phyloP scores from a whole-genome alignment of 305 asterid species.

The Fraxinus paxiana region DNA sequence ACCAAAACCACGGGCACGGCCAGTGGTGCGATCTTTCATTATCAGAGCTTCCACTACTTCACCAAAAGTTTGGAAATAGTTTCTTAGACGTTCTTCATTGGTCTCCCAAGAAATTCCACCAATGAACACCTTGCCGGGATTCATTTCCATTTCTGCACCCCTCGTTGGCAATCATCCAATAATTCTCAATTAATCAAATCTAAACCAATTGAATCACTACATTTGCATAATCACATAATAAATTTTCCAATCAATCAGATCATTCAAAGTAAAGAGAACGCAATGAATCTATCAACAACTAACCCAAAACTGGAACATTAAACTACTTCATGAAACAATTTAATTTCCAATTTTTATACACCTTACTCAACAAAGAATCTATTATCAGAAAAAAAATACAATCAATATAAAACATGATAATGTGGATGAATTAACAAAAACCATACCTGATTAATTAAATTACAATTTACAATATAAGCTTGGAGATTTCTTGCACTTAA shows the following conservation, averaged over 20 bases:
- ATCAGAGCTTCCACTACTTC: conserved; percentile 84
- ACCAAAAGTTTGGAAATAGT: conserved; percentile 62
- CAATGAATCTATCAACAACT: conserved; percentile 24
- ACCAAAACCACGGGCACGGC: conserved; percentile 87
- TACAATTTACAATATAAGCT: conserved; percentile 33
- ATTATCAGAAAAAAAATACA: conserved; percentile 25
- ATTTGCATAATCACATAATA: not conserved
- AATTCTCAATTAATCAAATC: conserved; percentile 11
- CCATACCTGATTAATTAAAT: conserved; percentile 31
- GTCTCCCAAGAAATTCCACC: conserved; percentile 93
- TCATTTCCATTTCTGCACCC: conserved; percentile 59
- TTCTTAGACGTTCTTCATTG: conserved; percentile 57
- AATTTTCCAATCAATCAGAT: conserved; percentile 17
- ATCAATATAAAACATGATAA: conserved; percentile 30
- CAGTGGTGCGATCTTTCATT: conserved; percentile 80
- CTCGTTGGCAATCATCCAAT: conserved; percentile 27
- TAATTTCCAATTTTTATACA: conserved; percentile 7
- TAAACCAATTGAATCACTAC: conserved; percentile 11
- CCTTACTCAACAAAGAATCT: conserved; percentile 17
- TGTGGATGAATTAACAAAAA: conserved; percentile 42
- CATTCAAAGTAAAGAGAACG: not conserved
- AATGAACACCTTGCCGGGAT: conserved; percentile 66
- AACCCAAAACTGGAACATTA: conserved; percentile 27
- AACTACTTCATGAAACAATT: conserved; percentile 13
- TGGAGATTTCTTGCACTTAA: conserved; percentile 23